These are phyloP conservation scores for Psilocybe tampanensis DNA, from an alignment of 768 basidiomycete genomes.

Conservation along the genomic window DNA sequence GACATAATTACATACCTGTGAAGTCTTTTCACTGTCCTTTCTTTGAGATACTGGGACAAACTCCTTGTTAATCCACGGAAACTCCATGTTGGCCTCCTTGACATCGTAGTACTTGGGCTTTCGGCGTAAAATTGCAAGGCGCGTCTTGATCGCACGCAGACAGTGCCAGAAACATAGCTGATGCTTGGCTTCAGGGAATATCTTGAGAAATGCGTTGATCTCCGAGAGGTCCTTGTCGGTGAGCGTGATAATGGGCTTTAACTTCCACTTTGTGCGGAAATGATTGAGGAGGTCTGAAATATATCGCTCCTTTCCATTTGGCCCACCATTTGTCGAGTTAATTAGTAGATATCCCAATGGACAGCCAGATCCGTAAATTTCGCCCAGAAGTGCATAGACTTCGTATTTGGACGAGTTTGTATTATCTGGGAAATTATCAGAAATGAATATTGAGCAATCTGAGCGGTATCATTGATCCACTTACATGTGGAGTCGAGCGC, in stretches of 20 bases:
- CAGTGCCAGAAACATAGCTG: conserved; percentile 42
- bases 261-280: conserved; percentile 23
- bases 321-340: conserved; percentile 12
- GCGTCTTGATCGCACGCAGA: conserved; percentile 27
- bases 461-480: too few species aligned
- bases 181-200: conserved; percentile 32
- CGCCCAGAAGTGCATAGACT: conserved; percentile 32
- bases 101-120: conserved; percentile 30
- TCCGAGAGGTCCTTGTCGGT: conserved; percentile 33
- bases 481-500: conserved; percentile 32
- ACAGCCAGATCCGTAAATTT: conserved; percentile 32
- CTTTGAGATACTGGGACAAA: conserved; percentile 27
- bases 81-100: conserved; percentile 24
- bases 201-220: conserved; percentile 29
- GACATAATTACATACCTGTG: too few species aligned
- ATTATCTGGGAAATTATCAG: conserved; percentile 29
- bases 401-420: conserved; percentile 35
- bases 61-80: conserved; percentile 25
- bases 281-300: conserved; percentile 25
- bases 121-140: conserved; percentile 24
- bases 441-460: too few species aligned
- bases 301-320: conserved; percentile 27
- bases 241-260: conserved; percentile 26
- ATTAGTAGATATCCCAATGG: conserved; percentile 34
- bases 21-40: neutral